Base-by-base conservation (phyloP, 2,329 filamentous ascomycete species). In the Stachybotrys elegans region DNA sequence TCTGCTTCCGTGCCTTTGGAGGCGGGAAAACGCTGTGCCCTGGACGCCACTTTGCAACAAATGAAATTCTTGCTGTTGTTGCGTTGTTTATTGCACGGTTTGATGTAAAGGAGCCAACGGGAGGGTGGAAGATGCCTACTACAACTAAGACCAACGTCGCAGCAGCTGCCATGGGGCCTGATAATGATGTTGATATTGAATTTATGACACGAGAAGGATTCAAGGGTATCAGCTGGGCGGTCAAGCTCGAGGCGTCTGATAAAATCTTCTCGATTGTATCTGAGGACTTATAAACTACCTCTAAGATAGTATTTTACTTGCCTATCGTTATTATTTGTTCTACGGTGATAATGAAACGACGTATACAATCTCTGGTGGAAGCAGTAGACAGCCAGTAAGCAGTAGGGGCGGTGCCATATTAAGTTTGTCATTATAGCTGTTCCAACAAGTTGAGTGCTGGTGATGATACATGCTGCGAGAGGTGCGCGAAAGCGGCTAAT, bases 21-120 rank as follows among this genome's bases (percentile, higher is more conserved):
- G 64, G 71, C 2, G 71, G 72, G 9, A 70, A 67, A 29, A 67
- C 64, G 13, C 54, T 73, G 9, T 74, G 70, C 45, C 68, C 70
- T 3, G 69, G 70, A 1, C 56, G 69, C 11, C 65, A 71, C 46
- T 72, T 72, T 54, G 70, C 70, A 3, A 64, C 58, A 13, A 62
- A 57, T 6, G 68, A 71, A 48, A 67, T 72, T 4, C 21, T 70
- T 29, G 59, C 51, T 3, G 48, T 52, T 6, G 45, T 46, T 4
- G 45, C 46, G 2, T 8, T 52, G 23, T 40, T 52, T 19, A 42
- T 52, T 3, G 17, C 38, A 19, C 42, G 44, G 9, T 50, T 51
- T 13, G 51, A 53, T 16, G 34, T 52, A 6, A 44, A 36, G 2
- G 31, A 29, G 2, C 19, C 22, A 2, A 35, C 27, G 1, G 51